These are phyloP conservation scores for Pseudocercospora fuligena DNA, from an alignment of 2,329 filamentous ascomycete species.

Conservation along the genomic window DNA sequence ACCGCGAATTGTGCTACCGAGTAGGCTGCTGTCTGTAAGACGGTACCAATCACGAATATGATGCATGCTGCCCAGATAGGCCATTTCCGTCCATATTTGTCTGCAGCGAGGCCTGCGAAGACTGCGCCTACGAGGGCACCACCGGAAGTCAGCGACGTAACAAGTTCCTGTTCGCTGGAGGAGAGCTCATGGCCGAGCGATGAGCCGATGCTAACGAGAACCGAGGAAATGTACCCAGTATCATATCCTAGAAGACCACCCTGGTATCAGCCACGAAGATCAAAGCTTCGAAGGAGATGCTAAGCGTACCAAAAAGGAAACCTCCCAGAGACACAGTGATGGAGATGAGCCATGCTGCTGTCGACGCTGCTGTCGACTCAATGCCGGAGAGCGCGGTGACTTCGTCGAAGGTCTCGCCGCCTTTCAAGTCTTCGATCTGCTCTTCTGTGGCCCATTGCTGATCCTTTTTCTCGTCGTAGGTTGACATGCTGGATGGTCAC, in stretches of 20 bases:
- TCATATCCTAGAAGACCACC: conserved; percentile 48
- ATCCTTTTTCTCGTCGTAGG: conserved; percentile 22
- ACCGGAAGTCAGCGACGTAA: conserved; percentile 58
- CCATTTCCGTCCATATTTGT: conserved; percentile 48
- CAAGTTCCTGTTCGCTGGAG: conserved; percentile 55
- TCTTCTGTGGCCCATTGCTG: conserved; percentile 25
- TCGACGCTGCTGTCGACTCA: conserved; percentile 46
- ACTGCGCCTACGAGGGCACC: conserved; percentile 54
- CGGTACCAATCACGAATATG: conserved; percentile 47
- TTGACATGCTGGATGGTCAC: conserved; percentile 17
- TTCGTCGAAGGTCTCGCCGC: conserved; percentile 19
- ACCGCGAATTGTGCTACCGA: conserved; percentile 50
- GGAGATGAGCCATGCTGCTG: conserved; percentile 47
- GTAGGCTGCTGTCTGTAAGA: conserved; percentile 36
- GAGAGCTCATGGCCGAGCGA: conserved; percentile 48
- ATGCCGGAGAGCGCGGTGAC: conserved; percentile 41
- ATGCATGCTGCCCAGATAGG: conserved; percentile 49
- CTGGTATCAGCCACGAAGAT: conserved; percentile 12
- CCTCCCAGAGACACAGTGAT: conserved; percentile 45
- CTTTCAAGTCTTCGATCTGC: conserved; percentile 26
- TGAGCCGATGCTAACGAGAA: conserved; percentile 47
- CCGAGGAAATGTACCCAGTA: conserved; percentile 53
- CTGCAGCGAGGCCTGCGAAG: conserved; percentile 38
- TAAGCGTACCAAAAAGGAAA: conserved; percentile 35
- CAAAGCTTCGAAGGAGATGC: background rate